Conservation (phyloP, 2,329 filamentous ascomycete genomes). For the Aspergillus flavus region DNA sequence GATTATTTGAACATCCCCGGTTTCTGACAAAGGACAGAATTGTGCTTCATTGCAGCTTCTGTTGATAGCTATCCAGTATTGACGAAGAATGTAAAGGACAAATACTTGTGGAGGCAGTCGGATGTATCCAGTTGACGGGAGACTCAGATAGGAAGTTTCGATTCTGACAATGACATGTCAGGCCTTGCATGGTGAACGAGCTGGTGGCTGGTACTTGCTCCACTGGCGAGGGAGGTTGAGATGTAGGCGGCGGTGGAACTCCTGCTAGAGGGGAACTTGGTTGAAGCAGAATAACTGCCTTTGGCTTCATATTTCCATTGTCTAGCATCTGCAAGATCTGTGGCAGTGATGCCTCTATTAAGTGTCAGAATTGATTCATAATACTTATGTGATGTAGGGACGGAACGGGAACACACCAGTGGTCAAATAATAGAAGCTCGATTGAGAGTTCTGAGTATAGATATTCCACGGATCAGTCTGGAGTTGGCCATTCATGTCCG, state of each 20-base stretch:
- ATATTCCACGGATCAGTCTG: slow-evolving; percentile 7
- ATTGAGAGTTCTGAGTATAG: background rate
- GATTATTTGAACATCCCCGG: background rate
- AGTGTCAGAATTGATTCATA: background rate
- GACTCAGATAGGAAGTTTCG: background rate
- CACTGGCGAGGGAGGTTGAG: slow-evolving; percentile 2
- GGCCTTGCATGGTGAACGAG: background rate
- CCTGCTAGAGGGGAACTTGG: background rate
- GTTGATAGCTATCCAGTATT: background rate
- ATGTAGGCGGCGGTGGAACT: background rate
- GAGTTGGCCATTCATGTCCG: slow-evolving; percentile 2
- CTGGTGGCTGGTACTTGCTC: background rate
- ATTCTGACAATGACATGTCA: background rate
- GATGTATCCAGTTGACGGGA: background rate
- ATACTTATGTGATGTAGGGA: background rate
- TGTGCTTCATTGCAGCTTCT: background rate
- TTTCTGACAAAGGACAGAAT: background rate
- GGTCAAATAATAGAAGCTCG: slow-evolving; percentile 10
- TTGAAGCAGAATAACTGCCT: slow-evolving; percentile 22
- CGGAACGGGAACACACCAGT: slow-evolving; percentile 10
- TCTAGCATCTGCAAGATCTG: slow-evolving; percentile 23
- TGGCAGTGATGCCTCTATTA: slow-evolving; percentile 20
- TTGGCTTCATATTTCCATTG: slow-evolving; percentile 8
- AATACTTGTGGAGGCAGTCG: background rate
- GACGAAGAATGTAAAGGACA: background rate